A percentile compares a stretch with the other conserved stretches of the same genome.
These are phyloP conservation scores for Lycium barbarum DNA, from an alignment of 257 asterid genomes.

Conservation along the genomic window DNA sequence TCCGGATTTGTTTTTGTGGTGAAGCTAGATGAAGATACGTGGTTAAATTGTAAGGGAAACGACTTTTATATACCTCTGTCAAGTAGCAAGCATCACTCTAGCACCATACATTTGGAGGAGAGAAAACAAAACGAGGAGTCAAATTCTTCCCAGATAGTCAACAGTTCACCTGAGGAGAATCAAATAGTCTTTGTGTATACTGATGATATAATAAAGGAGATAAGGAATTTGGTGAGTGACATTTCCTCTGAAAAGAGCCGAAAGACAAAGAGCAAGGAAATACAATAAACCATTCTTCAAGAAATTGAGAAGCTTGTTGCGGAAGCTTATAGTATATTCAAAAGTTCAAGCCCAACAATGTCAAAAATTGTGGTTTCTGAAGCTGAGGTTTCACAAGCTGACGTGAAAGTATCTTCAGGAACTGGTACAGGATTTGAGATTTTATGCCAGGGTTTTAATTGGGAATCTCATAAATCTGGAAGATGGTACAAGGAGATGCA, in stretches of 20 bases:
- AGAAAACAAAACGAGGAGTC: constrained; percentile 38
- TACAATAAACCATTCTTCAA: constrained; percentile 87
- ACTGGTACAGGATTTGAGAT: constrained; percentile 92
- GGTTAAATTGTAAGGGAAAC: constrained; percentile 79
- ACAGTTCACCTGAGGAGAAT: constrained; percentile 43
- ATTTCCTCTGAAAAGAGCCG: constrained; percentile 70
- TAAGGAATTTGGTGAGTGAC: constrained; percentile 70
- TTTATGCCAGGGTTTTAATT: constrained; percentile 92
- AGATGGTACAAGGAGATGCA: constrained; percentile 84
- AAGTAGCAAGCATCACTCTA: constrained; percentile 37
- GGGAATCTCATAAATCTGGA: constrained; percentile 98
- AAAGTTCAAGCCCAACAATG: constrained; percentile 61
- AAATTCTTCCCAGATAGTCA: constrained; percentile 39
- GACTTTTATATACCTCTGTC: constrained; percentile 79
- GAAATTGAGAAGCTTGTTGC: constrained; percentile 99
- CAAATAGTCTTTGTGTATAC: constrained; percentile 52
- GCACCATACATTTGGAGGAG: constrained; percentile 39
- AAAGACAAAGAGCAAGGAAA: constrained; percentile 64
- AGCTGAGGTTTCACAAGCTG: constrained; percentile 48
- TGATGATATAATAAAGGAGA: constrained; percentile 78
- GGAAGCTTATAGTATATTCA: constrained; percentile 93
- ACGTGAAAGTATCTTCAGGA: constrained; percentile 67
- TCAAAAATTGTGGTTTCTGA: constrained; percentile 47
- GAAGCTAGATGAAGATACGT: constrained; percentile 71
- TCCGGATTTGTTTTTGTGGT: constrained; percentile 78